Evolutionary conservation across 495 filamentous ascomycete species (phyloP).

Genomic region (Neurospora sp.): DNA sequence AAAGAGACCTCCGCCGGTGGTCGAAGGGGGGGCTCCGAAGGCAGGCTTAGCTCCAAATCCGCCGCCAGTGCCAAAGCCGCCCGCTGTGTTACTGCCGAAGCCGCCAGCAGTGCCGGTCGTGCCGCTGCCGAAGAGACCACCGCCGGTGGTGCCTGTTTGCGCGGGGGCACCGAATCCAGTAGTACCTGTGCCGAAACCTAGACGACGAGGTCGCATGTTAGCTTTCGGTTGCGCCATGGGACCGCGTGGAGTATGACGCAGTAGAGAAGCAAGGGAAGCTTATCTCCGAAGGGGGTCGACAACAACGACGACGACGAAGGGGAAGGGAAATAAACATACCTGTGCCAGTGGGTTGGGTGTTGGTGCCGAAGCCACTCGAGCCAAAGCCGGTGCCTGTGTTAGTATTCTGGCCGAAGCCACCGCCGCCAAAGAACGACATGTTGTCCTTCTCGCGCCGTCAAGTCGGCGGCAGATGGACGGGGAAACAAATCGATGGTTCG

Average conservation of each 20-base stretch:
- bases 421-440: conserved; percentile 42
- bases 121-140: conserved; percentile 36
- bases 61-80: conserved; percentile 13
- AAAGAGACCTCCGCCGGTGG: conserved; percentile 5
- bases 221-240: neutral
- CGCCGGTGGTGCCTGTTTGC: conserved; percentile 16
- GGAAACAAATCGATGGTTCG: neutral
- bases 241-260: neutral
- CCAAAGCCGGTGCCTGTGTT: conserved; percentile 48
- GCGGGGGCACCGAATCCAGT: neutral
- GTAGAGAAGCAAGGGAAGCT: neutral
- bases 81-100: conserved; percentile 5
- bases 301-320: neutral
- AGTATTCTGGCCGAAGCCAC: conserved; percentile 50
- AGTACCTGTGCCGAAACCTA: conserved; percentile 19
- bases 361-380: conserved; percentile 43
- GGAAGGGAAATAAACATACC: conserved; percentile 25
- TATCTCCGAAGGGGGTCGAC: neutral
- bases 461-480: neutral
- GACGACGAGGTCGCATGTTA: neutral
- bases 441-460: conserved; percentile 8
- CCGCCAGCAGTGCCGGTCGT: conserved; percentile 16
- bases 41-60: conserved; percentile 7
- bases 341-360: conserved; percentile 32
- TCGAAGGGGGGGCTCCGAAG: conserved; percentile 8